Base-by-base conservation (phyloP, 768 basidiomycete species). In the Trametes cinnabarina region DNA sequence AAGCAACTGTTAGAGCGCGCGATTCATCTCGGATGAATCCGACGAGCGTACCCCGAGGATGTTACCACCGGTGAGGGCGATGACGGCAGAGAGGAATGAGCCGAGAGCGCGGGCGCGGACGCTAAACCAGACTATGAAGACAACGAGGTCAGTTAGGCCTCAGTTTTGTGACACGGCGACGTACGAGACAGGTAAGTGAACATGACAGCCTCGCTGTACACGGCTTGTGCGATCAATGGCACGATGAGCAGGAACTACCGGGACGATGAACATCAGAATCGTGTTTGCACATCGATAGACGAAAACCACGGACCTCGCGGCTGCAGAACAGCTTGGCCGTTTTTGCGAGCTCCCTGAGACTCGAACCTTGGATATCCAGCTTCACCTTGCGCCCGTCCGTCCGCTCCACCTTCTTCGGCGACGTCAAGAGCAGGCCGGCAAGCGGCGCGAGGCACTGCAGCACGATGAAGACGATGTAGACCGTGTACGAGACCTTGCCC, bases 401-500 rank as follows among this genome's bases (percentile, higher is more conserved):
- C 25, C 54, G 23, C 37, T 55, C 46, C 46, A 48, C 54, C 39
- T 48, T 55, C 54, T 48, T 47, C 46, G 54, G 54, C 26, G 46
- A 46, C 26, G 54, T 55, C 54, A 55, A 48, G 17, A 55, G 28
- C 25, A 55, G 20, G 23, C 54, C 54, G 37, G 54, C 54, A n/a
- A 47, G 11, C 37, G 54, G 54, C 46, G 54, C 54, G 0, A 55
- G 5, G 54, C 54, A 40, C 54, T 55, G 54, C 17, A 55, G 54
- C 25, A 41, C 28, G 44, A 55, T 55, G 54, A 55, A 55, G 25
- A 55, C 54, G 54, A 55, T 55, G 46, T 47, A 55, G 0, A 55
- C 54, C 46, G 46, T 55, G 46, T 55, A 55, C 54, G 54, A 55
- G 37, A 55, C 54, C 54, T 55, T 55, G 54, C 54, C 54, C 19